Percentiles rank a stretch among this genome's conserved stretches.
These are phyloP conservation scores for Eucalyptus albens DNA, from an alignment of 345 rosid genomes.

Conservation along the genomic window DNA sequence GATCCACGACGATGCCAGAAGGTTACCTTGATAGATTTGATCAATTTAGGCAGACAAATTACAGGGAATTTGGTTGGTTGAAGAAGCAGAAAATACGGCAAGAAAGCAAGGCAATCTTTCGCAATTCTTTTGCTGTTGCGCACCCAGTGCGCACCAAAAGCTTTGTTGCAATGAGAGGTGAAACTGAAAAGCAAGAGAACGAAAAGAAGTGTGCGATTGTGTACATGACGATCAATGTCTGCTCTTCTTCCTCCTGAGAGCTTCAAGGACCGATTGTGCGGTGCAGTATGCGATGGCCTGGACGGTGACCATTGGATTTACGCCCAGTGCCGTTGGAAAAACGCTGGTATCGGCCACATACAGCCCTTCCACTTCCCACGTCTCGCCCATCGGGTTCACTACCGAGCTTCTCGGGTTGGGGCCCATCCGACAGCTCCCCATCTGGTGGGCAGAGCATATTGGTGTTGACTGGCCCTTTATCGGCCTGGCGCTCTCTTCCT, in stretches of 20 bases:
- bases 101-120: neutral
- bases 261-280: constrained; percentile 41
- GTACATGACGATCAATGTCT: neutral
- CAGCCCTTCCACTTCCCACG: constrained; percentile 71
- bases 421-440: constrained; percentile 94
- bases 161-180: neutral
- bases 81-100: neutral
- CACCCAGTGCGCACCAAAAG: neutral
- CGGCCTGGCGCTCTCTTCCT: constrained; percentile 43
- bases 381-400: constrained; percentile 65
- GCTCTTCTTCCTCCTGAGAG: constrained; percentile 26
- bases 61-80: neutral
- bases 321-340: constrained; percentile 80
- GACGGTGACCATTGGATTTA: constrained; percentile 81
- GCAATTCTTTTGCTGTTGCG: neutral
- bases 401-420: constrained; percentile 35
- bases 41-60: neutral
- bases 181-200: neutral
- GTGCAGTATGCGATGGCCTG: constrained; percentile 81
- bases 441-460: constrained; percentile 78
- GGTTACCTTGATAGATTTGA: neutral
- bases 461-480: constrained; percentile 28
- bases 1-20: neutral
- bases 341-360: constrained; percentile 77
- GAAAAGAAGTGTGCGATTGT: neutral